Evolutionary conservation across 139 green algal species (phyloP), one percentile per base, ranked within the genome.

Genomic region (Chlorella sp.): DNA sequence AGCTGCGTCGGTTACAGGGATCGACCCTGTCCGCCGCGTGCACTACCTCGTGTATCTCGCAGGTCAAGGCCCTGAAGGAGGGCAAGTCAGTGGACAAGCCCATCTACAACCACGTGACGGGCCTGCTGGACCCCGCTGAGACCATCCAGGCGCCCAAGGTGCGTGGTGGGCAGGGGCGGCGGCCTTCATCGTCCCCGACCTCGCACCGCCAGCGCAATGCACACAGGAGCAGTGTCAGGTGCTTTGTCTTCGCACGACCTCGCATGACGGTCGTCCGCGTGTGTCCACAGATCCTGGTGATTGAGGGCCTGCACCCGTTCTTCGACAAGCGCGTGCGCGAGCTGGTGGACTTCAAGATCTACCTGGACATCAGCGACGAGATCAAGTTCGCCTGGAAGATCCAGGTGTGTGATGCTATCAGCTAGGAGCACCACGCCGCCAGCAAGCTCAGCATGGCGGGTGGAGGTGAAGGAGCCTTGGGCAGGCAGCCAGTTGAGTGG

Each of bases 301-400:
- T 98, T 82, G 96, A 99, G 92, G 96, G 96, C 68, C 94, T 99
- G 62, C 96, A 99, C 87, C 96, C 96, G 78, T 98, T 98, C 88
- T 95, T 90, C 68, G 96, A 99, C 75, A 82, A 99, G 85, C 93
- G 96, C 72, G 96, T 99, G 69, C 83, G 91, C 23, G 89, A 98
- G 23, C 89, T 99, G 61, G 61, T 94, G 31, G 96, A 99, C 88
- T 98, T 98, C 93, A 95, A 91, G 80, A 95, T 99, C 85, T 99
- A 99, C 88, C 88, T 99, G 63, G 96, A 99, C 85, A 99, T 99
- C 86, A 93, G 83, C 62, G 94, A 99, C 80, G 96, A 99, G 51
- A 92, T 97, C 74, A 99, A 99, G 91, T 98, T 99, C 69, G 94
- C 96, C 29, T 99, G 96, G 96, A 99, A 98, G 94, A 95, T 98